A percentile compares a stretch with the other conserved stretches of the same genome.
These are phyloP conservation scores for Spirogloea muscicola DNA, from an alignment of 139 green algal genomes.

Conservation along the genomic window DNA sequence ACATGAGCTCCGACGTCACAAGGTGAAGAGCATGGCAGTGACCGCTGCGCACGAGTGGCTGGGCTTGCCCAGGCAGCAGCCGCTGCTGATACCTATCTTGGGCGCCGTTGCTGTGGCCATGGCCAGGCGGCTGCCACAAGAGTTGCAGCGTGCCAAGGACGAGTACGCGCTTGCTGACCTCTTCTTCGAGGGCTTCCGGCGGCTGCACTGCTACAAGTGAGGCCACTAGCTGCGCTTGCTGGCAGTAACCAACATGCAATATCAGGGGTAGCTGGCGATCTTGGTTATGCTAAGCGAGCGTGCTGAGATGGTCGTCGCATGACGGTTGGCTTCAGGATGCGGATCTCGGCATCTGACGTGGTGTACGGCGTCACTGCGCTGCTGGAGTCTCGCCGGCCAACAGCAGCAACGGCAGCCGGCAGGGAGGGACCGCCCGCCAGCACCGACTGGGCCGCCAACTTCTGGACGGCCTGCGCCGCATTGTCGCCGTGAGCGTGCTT, in stretches of 20 bases:
- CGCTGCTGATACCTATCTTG: neutral
- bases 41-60: neutral
- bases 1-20: constrained; percentile 31
- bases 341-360: constrained; percentile 38
- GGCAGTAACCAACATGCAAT: no score
- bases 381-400: constrained; percentile 36
- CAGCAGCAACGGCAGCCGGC: no score
- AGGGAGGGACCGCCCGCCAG: no score
- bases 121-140: no score
- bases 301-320: no score
- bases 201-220: constrained; percentile 39
- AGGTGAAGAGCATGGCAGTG: constrained; percentile 18
- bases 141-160: neutral
- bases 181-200: constrained; percentile 24
- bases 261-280: no score
- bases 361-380: constrained; percentile 39
- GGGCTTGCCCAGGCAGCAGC: neutral
- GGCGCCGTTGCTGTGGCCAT: neutral
- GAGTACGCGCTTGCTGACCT: constrained; percentile 24
- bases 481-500: no score
- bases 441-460: no score
- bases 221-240: no score
- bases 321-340: no score
- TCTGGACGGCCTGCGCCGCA: no score
- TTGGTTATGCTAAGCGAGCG: no score